Conservation (phyloP, 1,139 yeast genomes). For the Geotrichum bryndzae region DNA sequence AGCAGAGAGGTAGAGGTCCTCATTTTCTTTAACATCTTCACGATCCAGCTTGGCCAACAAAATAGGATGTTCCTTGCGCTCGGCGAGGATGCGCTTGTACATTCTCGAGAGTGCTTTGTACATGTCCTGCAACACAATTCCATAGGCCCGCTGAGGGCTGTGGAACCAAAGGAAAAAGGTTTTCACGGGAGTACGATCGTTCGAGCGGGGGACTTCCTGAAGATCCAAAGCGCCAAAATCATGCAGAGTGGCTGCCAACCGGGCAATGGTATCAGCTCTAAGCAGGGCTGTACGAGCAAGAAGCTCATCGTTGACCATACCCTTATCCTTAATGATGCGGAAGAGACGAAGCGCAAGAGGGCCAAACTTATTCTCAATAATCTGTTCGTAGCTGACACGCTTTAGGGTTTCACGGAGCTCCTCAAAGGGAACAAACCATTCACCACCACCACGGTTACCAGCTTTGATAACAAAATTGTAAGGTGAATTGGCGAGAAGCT, state of each 20-base stretch:
- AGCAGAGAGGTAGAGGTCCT: constrained; percentile 64
- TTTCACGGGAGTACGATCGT: constrained; percentile 86
- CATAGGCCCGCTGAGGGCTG: constrained; percentile 47
- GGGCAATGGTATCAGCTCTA: constrained; percentile 70
- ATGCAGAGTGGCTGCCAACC: constrained; percentile 35
- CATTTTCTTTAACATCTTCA: constrained; percentile 84
- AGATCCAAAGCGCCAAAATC: constrained; percentile 39
- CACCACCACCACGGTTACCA: constrained; percentile 37
- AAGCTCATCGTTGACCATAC: constrained; percentile 79
- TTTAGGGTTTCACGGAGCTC: constrained; percentile 39
- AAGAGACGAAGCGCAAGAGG: constrained; percentile 56
- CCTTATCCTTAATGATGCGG: constrained; percentile 60
- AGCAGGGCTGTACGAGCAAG: constrained; percentile 68
- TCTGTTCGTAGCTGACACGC: constrained; percentile 53
- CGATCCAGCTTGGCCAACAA: constrained; percentile 75
- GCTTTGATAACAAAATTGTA: constrained; percentile 31
- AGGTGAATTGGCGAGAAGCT: constrained; percentile 32
- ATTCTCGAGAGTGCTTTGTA: constrained; percentile 66
- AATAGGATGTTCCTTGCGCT: constrained; percentile 58
- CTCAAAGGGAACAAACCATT: constrained; percentile 39
- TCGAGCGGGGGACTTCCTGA: constrained; percentile 90
- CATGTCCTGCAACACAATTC: constrained; percentile 47
- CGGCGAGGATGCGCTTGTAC: constrained; percentile 48
- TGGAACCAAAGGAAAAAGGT: constrained; percentile 79
- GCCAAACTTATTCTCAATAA: constrained; percentile 44